Evolutionary conservation across 768 basidiomycete genomes (phyloP).

Genomic region (Suillus clintonianus): DNA sequence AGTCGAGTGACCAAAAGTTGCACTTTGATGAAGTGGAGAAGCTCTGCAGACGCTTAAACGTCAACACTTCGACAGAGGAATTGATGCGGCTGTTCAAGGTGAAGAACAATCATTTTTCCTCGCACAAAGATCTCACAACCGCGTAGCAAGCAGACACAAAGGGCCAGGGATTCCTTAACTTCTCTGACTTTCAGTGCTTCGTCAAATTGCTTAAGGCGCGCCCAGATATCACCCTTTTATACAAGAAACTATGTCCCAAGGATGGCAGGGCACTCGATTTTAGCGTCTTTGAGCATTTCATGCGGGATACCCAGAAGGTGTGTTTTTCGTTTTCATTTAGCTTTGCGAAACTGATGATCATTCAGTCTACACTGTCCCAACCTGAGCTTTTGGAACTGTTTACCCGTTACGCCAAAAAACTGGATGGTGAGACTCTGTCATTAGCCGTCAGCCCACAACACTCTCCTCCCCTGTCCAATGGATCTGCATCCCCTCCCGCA

Average conservation of each 20-base stretch:
- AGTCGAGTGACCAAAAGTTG: slow-evolving; percentile 59
- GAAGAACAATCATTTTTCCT: slow-evolving; percentile 6
- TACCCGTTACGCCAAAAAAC: slow-evolving; percentile 32
- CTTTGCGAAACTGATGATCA: slow-evolving; percentile 11
- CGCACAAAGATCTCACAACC: neutral
- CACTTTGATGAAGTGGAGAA: slow-evolving; percentile 72
- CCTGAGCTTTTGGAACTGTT: slow-evolving; percentile 39
- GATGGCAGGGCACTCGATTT: slow-evolving; percentile 38
- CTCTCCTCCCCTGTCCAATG: neutral
- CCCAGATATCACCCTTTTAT: slow-evolving; percentile 75
- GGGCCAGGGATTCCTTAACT: slow-evolving; percentile 64
- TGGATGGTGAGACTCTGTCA: neutral
- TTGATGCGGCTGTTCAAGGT: slow-evolving; percentile 63
- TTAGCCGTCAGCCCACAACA: neutral
- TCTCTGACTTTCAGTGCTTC: slow-evolving; percentile 77
- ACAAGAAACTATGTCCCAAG: slow-evolving; percentile 40
- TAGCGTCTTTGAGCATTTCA: slow-evolving; percentile 49
- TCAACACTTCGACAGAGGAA: slow-evolving; percentile 54
- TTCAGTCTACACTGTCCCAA: slow-evolving; percentile 37
- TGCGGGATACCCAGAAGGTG: slow-evolving; percentile 55
- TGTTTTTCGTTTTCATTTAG: slow-evolving; percentile 8
- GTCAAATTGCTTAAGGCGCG: slow-evolving; percentile 83
- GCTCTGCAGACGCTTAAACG: slow-evolving; percentile 71
- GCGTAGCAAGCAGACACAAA: slow-evolving; percentile 63
- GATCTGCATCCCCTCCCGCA: neutral